Evolutionary conservation across 768 basidiomycete genomes (phyloP).

Genomic region (Hydnum rufescens): DNA sequence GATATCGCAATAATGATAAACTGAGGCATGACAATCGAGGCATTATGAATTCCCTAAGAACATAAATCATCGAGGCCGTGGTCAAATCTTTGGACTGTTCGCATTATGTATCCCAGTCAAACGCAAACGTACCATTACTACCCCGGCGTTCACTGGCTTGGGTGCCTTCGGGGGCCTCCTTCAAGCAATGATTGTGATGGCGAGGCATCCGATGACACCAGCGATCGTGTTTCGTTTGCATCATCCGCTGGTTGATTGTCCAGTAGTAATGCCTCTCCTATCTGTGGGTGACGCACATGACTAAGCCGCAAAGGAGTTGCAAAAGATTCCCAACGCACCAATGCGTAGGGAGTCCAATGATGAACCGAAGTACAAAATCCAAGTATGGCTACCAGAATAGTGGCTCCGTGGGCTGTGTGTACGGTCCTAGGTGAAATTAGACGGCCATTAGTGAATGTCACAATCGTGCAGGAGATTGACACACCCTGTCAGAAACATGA

Average conservation of each 20-base stretch:
- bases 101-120: not conserved
- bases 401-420: slow-evolving; percentile 45
- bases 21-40: slow-evolving; percentile 2
- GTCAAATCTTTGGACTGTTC: no score
- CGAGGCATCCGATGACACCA: not conserved
- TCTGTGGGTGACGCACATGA: no score
- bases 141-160: slow-evolving; percentile 47
- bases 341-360: slow-evolving; percentile 82
- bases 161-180: not conserved
- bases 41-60: slow-evolving; percentile 3
- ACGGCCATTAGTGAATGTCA: slow-evolving; percentile 5
- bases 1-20: slow-evolving; percentile 6
- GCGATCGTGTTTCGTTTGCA: not conserved
- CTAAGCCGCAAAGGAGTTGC: no score
- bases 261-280: slow-evolving; percentile 53
- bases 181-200: not conserved
- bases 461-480: not conserved
- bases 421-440: slow-evolving; percentile 53
- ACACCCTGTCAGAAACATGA: not conserved
- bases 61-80: not conserved
- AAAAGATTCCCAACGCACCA: no score
- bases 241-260: not conserved
- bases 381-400: slow-evolving; percentile 50
- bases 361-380: slow-evolving; percentile 84
- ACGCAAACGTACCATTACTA: slow-evolving; percentile 44